Conservation (phyloP, 805 yeast genomes). For the Clavispora carvajalis region DNA sequence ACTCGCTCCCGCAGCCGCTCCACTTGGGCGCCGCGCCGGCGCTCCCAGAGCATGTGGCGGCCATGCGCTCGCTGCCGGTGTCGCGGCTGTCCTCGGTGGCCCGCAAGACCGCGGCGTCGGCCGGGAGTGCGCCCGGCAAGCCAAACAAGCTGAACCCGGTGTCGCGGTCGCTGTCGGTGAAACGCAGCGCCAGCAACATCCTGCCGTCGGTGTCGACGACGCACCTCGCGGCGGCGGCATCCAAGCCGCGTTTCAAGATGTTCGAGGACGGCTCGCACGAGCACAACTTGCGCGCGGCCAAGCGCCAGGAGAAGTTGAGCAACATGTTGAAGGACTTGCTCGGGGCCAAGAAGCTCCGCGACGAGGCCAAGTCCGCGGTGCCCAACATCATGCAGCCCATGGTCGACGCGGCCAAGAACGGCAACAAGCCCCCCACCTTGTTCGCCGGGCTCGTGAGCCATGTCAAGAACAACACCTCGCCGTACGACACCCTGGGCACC, state of each 20-base stretch:
- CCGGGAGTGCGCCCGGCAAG: slow-evolving; percentile 14
- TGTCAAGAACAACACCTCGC: slow-evolving; percentile 34
- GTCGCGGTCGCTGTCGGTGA: slow-evolving; percentile 7
- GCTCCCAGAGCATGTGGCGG: not conserved
- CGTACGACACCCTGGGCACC: slow-evolving; percentile 19
- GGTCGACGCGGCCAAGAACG: slow-evolving; percentile 14
- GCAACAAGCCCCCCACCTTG: slow-evolving; percentile 59
- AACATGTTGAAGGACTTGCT: slow-evolving; percentile 71
- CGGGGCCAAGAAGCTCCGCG: slow-evolving; percentile 68
- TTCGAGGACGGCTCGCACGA: slow-evolving; percentile 71
- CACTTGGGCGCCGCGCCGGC: not conserved
- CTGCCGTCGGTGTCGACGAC: slow-evolving; percentile 11
- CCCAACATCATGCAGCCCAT: slow-evolving; percentile 51
- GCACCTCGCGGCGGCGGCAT: slow-evolving; percentile 8
- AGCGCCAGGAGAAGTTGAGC: slow-evolving; percentile 70
- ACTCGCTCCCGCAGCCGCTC: slow-evolving; percentile 7
- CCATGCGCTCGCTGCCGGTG: slow-evolving; percentile 11
- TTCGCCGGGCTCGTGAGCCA: slow-evolving; percentile 64
- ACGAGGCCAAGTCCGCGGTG: slow-evolving; percentile 68
- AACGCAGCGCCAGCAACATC: slow-evolving; percentile 1
- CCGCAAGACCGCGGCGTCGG: slow-evolving; percentile 7
- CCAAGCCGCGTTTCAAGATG: slow-evolving; percentile 46
- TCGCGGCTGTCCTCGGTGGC: slow-evolving; percentile 15
- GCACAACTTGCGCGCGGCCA: slow-evolving; percentile 71
- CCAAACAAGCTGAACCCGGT: slow-evolving; percentile 7